phyloP scores from a whole-genome alignment of 768 basidiomycete genomes.

The Phaeotremella fagi region DNA sequence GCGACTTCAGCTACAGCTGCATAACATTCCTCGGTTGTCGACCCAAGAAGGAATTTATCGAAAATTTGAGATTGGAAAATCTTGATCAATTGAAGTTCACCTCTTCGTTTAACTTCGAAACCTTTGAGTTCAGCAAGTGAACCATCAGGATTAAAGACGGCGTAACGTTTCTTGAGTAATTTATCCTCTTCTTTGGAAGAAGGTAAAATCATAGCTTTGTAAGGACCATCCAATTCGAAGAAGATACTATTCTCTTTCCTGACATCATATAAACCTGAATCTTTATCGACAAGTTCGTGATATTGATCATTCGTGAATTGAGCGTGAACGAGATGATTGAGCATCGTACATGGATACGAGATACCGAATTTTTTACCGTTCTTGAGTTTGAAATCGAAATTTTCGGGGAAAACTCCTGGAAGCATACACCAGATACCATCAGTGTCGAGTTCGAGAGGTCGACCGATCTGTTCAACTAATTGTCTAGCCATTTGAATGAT shows the following conservation, averaged over 20 bases:
- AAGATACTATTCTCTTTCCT: conserved; percentile 98
- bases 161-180: conserved; percentile 94
- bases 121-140: conserved; percentile 97
- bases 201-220: conserved; percentile 97
- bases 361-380: conserved; percentile 82
- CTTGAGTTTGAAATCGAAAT: conserved; percentile 87
- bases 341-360: conserved; percentile 98
- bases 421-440: conserved; percentile 99
- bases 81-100: conserved; percentile 97
- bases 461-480: conserved; percentile 93
- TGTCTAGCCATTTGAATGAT: conserved; percentile 99
- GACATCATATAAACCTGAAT: conserved; percentile 75
- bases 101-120: conserved; percentile 96
- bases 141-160: conserved; percentile 97
- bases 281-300: conserved; percentile 74
- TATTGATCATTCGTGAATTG: conserved; percentile 97
- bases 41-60: conserved; percentile 90
- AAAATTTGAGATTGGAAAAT: conserved; percentile 99
- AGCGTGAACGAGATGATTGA: conserved; percentile 94
- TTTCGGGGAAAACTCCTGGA: conserved; percentile 93
- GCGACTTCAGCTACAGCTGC: conserved; percentile 87
- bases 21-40: conserved; percentile 92
- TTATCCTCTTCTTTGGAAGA: conserved; percentile 99
- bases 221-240: conserved; percentile 97
- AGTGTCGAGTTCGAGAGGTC: conserved; percentile 94